Evolutionary conservation across 148 eudicot species (phyloP).

Genomic region (Cornus kousa): DNA sequence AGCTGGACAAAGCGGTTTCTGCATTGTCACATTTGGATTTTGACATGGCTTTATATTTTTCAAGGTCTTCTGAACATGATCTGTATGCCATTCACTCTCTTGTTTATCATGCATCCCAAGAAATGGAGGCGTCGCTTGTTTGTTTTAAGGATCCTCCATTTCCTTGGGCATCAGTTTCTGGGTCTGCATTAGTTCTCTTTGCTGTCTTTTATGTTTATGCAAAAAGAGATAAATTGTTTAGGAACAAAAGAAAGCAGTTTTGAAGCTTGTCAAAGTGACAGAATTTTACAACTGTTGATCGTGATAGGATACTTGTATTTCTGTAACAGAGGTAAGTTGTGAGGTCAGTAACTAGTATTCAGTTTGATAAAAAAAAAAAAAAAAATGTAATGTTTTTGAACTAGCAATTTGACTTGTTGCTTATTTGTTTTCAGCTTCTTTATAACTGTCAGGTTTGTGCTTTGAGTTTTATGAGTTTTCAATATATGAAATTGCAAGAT

Average conservation of each 20-base stretch:
- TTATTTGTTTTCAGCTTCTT: slow-evolving; percentile 3
- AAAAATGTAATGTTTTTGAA: slow-evolving; percentile 15
- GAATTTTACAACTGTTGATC: slow-evolving; percentile 17
- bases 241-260: slow-evolving; percentile 90
- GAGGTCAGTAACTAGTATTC: slow-evolving; percentile 14
- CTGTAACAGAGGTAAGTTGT: slow-evolving; percentile 32
- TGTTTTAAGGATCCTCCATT: slow-evolving; percentile 94
- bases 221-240: slow-evolving; percentile 70
- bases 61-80: slow-evolving; percentile 88
- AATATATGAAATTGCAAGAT: not conserved
- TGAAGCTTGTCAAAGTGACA: slow-evolving; percentile 30
- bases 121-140: slow-evolving; percentile 80
- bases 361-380: slow-evolving; percentile 11
- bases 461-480: slow-evolving; percentile 2
- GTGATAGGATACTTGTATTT: slow-evolving; percentile 29
- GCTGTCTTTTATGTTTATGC: slow-evolving; percentile 55
- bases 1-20: slow-evolving; percentile 76
- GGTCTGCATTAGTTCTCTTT: slow-evolving; percentile 48
- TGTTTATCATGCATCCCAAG: slow-evolving; percentile 79
- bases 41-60: slow-evolving; percentile 69
- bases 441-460: not conserved
- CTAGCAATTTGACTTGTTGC: slow-evolving; percentile 4
- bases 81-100: slow-evolving; percentile 83
- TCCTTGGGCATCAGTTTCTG: slow-evolving; percentile 70
- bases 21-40: slow-evolving; percentile 87